These are phyloP conservation scores for Phaeophleospora eucalypticola DNA, from an alignment of 2,329 filamentous ascomycete genomes.

Conservation along the genomic window DNA sequence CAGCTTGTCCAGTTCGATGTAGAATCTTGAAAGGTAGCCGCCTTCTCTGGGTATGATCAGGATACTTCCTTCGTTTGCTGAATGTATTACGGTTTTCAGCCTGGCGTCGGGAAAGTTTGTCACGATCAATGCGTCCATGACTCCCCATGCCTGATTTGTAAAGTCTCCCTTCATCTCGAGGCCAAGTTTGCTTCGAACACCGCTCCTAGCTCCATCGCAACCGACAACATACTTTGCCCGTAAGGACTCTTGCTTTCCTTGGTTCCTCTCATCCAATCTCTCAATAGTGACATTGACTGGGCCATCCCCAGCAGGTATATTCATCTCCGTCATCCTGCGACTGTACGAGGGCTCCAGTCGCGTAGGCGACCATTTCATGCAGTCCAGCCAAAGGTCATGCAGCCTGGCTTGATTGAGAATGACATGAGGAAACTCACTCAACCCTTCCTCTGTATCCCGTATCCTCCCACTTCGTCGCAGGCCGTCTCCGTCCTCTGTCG, in stretches of 20 bases:
- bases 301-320: conserved; percentile 36
- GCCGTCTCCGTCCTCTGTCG: conserved; percentile 51
- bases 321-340: conserved; percentile 22
- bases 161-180: conserved; percentile 35
- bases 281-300: conserved; percentile 50
- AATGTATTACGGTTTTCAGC: conserved; percentile 49
- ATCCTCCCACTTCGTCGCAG: conserved; percentile 59
- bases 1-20: conserved; percentile 36
- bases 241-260: conserved; percentile 28
- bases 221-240: conserved; percentile 34
- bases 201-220: conserved; percentile 34
- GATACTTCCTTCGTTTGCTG: conserved; percentile 63
- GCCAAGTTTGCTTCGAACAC: conserved; percentile 29
- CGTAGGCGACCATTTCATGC: conserved; percentile 31
- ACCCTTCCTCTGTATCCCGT: conserved; percentile 58
- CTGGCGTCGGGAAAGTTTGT: conserved; percentile 51
- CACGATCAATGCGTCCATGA: conserved; percentile 33
- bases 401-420: conserved; percentile 69
- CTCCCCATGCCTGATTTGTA: conserved; percentile 36
- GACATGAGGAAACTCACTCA: conserved; percentile 62
- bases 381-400: conserved; percentile 46
- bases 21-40: conserved; percentile 32
- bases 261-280: conserved; percentile 33
- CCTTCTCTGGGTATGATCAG: conserved; percentile 65
- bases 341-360: conserved; percentile 31